Evolutionary conservation across 108 stramenopile species (phyloP).

Genomic region (Nitzschia sp.): DNA sequence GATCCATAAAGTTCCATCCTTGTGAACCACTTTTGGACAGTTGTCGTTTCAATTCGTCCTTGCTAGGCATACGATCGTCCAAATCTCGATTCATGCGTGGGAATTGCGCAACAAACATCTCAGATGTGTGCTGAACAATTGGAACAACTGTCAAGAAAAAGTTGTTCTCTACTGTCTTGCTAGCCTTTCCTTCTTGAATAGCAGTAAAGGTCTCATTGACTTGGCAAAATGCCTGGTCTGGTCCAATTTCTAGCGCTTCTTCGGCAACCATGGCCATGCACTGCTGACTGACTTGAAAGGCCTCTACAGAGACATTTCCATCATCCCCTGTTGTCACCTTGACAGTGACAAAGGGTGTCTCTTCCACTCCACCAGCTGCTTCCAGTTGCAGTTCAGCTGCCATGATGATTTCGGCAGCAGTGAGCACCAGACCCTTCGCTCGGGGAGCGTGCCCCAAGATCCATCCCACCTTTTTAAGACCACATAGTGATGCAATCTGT

Average conservation of each 20-base stretch:
- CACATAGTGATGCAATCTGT: slow-evolving; percentile 70
- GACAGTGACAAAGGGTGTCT: slow-evolving; percentile 95
- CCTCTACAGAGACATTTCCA: slow-evolving; percentile 86
- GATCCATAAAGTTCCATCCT: slow-evolving; percentile 91
- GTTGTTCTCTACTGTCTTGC: slow-evolving; percentile 91
- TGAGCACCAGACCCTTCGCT: slow-evolving; percentile 90
- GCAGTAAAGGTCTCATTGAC: slow-evolving; percentile 97
- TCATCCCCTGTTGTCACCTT: slow-evolving; percentile 80
- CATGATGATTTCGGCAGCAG: slow-evolving; percentile 89
- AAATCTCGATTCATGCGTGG: slow-evolving; percentile 86
- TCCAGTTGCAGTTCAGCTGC: slow-evolving; percentile 95
- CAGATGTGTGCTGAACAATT: slow-evolving; percentile 89
- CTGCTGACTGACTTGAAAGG: slow-evolving; percentile 93
- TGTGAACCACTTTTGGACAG: slow-evolving; percentile 80
- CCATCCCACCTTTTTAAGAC: slow-evolving; percentile 92
- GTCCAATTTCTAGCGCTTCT: slow-evolving; percentile 84
- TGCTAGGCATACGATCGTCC: slow-evolving; percentile 61
- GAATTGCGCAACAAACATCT: slow-evolving; percentile 81
- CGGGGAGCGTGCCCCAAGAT: slow-evolving; percentile 95
- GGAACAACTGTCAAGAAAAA: slow-evolving; percentile 95
- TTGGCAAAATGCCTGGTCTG: slow-evolving; percentile 82
- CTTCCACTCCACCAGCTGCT: slow-evolving; percentile 92
- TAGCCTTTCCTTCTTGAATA: slow-evolving; percentile 94
- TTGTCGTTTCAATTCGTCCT: slow-evolving; percentile 89
- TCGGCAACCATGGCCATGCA: slow-evolving; percentile 99